Evolutionary conservation across 2,329 filamentous ascomycete species (phyloP), one percentile per base, ranked within the genome.

Genomic region (Triangularia setosa): DNA sequence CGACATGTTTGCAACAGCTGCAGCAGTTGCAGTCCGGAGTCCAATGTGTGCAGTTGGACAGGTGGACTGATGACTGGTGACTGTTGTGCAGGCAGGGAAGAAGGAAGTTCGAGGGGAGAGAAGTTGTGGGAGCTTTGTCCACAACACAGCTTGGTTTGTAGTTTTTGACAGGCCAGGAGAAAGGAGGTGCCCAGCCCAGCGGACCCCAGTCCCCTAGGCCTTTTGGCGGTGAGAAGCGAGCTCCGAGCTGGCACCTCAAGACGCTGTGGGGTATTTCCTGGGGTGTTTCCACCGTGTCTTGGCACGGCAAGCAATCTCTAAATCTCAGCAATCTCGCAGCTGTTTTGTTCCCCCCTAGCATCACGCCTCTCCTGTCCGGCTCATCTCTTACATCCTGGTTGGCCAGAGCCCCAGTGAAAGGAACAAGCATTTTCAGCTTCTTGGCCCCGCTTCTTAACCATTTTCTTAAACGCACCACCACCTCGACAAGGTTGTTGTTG

Each of bases 1-100:
- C 65, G 81, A 83, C 77, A 83, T 81, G 72, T 72, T 81, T 76
- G 33, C 64, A 57, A 67, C 57, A 61, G 44, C 64, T 66, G 64
- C 65, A 64, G 60, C 33, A 68, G 68, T 62, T 62, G 64, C 67
- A 65, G 60, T 58, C 24, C 30, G 44, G 40, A 53, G 40, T 48
- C 40, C 40, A 48, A 48, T 48, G 40, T 6, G n/a, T 44, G 67
- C 67, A 67, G 58, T 60, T 57, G 63, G 62, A 64, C 63, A 60
- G 40, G 58, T 55, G 56, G 52, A 55, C 52, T 23, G 58, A 55
- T 58, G 63, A 57, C 65, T 23, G 58, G 58, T 58, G 63, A 57
- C 65, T 60, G 48, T 28, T 35, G 54, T 61, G 52, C 23, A 40
- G 55, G 28, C 59, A 58, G 48, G 28, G 35, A 52, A 23, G 21